A percentile compares a stretch with the other conserved stretches of the same genome.
These are phyloP conservation scores for Phytophthora colocasiae DNA, from an alignment of 352 stramenopile species.

Conservation along the genomic window DNA sequence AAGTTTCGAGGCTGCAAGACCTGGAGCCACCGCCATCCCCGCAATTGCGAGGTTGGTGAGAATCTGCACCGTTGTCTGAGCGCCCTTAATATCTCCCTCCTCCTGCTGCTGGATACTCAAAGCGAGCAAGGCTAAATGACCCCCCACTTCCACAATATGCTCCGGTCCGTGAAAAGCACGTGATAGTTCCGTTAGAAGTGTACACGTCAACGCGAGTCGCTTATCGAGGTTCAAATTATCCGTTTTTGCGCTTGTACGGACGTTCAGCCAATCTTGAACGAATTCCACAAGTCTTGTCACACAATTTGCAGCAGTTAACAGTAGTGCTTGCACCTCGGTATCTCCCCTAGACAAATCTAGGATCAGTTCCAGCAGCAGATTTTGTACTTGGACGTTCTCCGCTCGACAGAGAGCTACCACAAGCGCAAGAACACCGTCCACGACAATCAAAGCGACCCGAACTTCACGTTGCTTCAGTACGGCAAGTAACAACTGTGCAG, in stretches of 20 bases:
- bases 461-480: slow-evolving; percentile 56
- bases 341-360: slow-evolving; percentile 58
- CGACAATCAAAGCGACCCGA: slow-evolving; percentile 71
- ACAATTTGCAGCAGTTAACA: slow-evolving; percentile 55
- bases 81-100: slow-evolving; percentile 25
- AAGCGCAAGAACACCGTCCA: slow-evolving; percentile 72
- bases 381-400: slow-evolving; percentile 45
- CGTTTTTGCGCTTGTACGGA: slow-evolving; percentile 13
- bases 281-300: slow-evolving; percentile 55
- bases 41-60: slow-evolving; percentile 53
- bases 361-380: slow-evolving; percentile 55
- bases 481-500: slow-evolving; percentile 54
- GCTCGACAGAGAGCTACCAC: slow-evolving; percentile 53
- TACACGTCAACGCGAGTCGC: slow-evolving; percentile 49
- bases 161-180: slow-evolving; percentile 34
- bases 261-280: slow-evolving; percentile 43
- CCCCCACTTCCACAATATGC: slow-evolving; percentile 47
- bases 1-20: slow-evolving; percentile 50
- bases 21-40: slow-evolving; percentile 25
- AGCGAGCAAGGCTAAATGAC: slow-evolving; percentile 50
- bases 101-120: slow-evolving; percentile 47
- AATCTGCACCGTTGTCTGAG: slow-evolving; percentile 51
- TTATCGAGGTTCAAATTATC: slow-evolving; percentile 36
- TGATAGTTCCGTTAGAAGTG: slow-evolving; percentile 56
- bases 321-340: slow-evolving; percentile 65